Base-by-base conservation (phyloP, 495 filamentous ascomycete species). In the Talaromyces adpressus region DNA sequence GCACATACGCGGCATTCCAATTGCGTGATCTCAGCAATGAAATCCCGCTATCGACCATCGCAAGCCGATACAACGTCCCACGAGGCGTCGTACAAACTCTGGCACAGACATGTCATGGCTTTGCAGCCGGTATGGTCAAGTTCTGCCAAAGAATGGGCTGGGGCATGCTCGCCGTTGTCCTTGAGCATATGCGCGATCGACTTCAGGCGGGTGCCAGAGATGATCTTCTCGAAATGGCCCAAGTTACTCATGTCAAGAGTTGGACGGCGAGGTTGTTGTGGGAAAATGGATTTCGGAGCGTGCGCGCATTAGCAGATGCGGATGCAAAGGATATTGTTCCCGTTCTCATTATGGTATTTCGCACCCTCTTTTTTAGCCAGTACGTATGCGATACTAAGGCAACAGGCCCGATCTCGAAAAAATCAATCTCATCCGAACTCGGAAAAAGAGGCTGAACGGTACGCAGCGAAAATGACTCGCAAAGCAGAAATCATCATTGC, bases 11-110 rank as follows among this genome's bases (percentile, higher is more conserved):
- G 18, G 89, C 91, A 11, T 82, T 94, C 52, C 91, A 93, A 69
- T 84, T 94, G 39, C 87, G 91, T 20, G 89, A 93, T 68, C 74
- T 94, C 34, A 91, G 90, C 73, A 93, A 92, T 68, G 91, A 93
- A 64, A 77, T 85, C 23, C 91, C 91, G 1, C 79, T 93, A 6
- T 83, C 89, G 60, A 70, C 77, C 1, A 88, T 94, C 36, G 85
- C 90, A 1, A 73, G 72, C 18, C 89, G 90, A 64, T 93, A 91
- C 68, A 82, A 83, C 20, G 84, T 85, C 58, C 84, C 87, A 8
- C 83, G 89, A 32, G 91, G 91, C 0, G 73, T 81, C 29, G 84
- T 93, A 4, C 91, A 94, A 67, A 89, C 79, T 22, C 77, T 93
- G 11, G 84, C 88, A 0, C 88, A 89, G 63, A 89, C 87, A 14